A percentile compares a stretch with the other conserved stretches of the same genome.
Evolutionary conservation across 1,139 yeast genomes (phyloP).

Genomic region (Protomyces arabidopsidicola): DNA sequence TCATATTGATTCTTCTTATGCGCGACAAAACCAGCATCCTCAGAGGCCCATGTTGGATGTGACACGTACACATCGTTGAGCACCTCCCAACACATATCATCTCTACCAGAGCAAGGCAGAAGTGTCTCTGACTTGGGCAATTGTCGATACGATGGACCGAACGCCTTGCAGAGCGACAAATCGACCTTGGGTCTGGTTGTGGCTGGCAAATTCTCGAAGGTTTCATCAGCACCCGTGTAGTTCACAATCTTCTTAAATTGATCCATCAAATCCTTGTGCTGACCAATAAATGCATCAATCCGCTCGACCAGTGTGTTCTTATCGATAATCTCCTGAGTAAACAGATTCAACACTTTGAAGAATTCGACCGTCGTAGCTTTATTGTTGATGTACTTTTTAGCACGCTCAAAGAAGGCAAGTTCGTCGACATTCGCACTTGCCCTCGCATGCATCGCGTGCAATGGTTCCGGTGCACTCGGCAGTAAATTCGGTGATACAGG

Average conservation of each 20-base stretch:
- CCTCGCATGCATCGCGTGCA: constrained; percentile 52
- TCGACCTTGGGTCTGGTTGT: constrained; percentile 80
- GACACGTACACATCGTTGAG: constrained; percentile 99
- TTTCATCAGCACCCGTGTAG: constrained; percentile 54
- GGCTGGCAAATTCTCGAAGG: constrained; percentile 80
- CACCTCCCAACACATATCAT: constrained; percentile 99
- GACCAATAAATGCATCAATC: constrained; percentile 79
- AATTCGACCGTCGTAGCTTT: constrained; percentile 89
- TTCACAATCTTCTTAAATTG: constrained; percentile 95
- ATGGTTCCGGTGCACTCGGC: constrained; percentile 83
- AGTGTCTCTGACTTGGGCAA: constrained; percentile 91
- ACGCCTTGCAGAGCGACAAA: constrained; percentile 68
- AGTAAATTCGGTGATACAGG: constrained; percentile 61
- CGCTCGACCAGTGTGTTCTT: constrained; percentile 75
- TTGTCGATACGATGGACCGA: constrained; percentile 88
- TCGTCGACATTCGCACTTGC: constrained; percentile 52
- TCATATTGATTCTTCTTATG: constrained; percentile 97
- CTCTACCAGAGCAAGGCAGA: constrained; percentile 98
- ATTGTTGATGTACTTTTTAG: constrained; percentile 81
- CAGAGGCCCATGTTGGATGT: constrained; percentile 99
- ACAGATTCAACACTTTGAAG: constrained; percentile 76
- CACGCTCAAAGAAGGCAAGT: constrained; percentile 83
- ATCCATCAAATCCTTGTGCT: constrained; percentile 67
- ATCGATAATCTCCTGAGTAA: constrained; percentile 84
- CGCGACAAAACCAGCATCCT: constrained; percentile 95